Evolutionary conservation across 139 green algal species (phyloP), one percentile per base, ranked within the genome.

Genomic region (Micractinium conductrix): DNA sequence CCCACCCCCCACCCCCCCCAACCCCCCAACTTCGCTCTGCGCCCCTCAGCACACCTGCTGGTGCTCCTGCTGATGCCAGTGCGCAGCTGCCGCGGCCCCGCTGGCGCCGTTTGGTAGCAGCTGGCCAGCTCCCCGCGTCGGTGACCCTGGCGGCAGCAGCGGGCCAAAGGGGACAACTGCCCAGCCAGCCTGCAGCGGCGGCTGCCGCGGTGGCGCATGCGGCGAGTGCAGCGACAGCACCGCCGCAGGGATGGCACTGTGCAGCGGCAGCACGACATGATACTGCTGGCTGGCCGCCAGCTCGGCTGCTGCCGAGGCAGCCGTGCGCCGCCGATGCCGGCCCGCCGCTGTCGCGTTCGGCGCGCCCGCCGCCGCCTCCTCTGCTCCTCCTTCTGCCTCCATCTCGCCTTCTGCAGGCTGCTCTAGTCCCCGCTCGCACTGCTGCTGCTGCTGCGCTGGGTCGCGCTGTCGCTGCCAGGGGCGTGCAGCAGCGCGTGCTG

Each of bases 21-120:
- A n/a, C n/a, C n/a, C n/a, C n/a, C n/a, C n/a, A n/a, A n/a, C n/a
- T n/a, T n/a, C 24, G 53, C 53, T 62, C 53, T 30, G 53, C 53
- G 10, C 53, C 48, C 53, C 24, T 16, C 19, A 5, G 6, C 53
- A 30, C 53, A 62, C 53, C 53, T 62, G 53, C 53, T 30, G 73
- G 5, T 45, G 73, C 73, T 80, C 45, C 73, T 42, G 73, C 44
- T 80, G 73, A 4, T 42, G 74, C 33, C 74, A 80, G 7, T 43
- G 44, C 70, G 28, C 45, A 8, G 26, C n/a, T 6, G 17, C 42
- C 19, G 70, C 22, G 26, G 70, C 6, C n/a, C n/a, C n/a, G n/a
- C n/a, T 19, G 9, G 26, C 30, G 42, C 42, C 70, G 30, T 78
- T 38, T 42, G 42, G 28, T 28, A 30, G 70, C 10, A 21, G 70